phyloP scores from a whole-genome alignment of 768 basidiomycete species.

The Lepiota brunneoincarnata region DNA sequence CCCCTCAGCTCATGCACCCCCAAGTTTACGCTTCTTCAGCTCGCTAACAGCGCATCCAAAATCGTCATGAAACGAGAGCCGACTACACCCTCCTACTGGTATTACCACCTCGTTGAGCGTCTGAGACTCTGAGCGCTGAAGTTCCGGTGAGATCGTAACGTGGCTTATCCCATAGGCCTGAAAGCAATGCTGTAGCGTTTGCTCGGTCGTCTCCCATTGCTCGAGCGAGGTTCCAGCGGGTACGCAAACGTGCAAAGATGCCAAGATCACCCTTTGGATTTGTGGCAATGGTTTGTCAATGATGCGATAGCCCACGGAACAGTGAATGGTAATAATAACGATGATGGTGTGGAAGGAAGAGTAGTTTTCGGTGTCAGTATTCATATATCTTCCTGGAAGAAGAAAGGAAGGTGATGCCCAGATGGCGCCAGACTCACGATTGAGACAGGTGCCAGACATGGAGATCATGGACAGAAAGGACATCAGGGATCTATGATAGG shows the following conservation, averaged over 20 bases:
- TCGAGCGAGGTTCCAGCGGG: conserved; percentile 43
- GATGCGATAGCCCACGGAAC: background rate
- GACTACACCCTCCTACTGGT: conserved; percentile 25
- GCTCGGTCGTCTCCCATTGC: conserved; percentile 51
- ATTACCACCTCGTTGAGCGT: conserved; percentile 27
- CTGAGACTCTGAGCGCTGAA: conserved; percentile 29
- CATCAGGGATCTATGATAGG: conserved; percentile 37
- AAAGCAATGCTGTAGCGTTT: conserved; percentile 47
- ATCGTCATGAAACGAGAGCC: conserved; percentile 35
- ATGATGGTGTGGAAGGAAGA: too few species aligned
- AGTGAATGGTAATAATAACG: background rate
- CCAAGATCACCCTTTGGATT: conserved; percentile 42
- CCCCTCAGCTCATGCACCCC: conserved; percentile 6
- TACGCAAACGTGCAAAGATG: conserved; percentile 52
- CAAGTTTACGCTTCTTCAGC: conserved; percentile 31
- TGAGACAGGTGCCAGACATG: conserved; percentile 58
- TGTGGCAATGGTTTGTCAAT: background rate
- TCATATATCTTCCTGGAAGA: background rate
- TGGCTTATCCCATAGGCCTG: conserved; percentile 50
- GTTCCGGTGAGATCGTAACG: conserved; percentile 54
- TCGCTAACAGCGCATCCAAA: conserved; percentile 42
- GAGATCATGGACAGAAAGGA: conserved; percentile 47
- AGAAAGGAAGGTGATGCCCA: conserved; percentile 2
- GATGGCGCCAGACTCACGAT: conserved; percentile 33
- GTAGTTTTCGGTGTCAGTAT: too few species aligned